Conservation (phyloP, 371 early-diverging fungal species). For the Mucor circinelloides region DNA sequence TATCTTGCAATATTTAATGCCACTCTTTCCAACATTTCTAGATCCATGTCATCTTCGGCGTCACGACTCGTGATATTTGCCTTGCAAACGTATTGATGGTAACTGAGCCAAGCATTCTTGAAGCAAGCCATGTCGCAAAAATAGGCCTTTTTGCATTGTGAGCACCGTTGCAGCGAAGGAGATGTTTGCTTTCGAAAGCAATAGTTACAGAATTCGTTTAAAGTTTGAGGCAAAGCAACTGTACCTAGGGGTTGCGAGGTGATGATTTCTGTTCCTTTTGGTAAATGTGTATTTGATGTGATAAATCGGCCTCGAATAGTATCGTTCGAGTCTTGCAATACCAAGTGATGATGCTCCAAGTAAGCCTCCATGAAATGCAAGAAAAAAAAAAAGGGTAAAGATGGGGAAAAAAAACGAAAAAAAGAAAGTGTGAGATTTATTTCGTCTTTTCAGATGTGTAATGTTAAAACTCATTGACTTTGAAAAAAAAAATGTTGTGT, state of each 20-base stretch:
- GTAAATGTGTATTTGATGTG: slow-evolving; percentile 13
- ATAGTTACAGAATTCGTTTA: slow-evolving; percentile 46
- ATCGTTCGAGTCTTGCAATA: slow-evolving; percentile 20
- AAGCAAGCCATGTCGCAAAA: slow-evolving; percentile 51
- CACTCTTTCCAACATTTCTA: slow-evolving; percentile 50
- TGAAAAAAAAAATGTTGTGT: neutral
- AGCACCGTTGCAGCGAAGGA: slow-evolving; percentile 43
- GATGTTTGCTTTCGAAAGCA: slow-evolving; percentile 39
- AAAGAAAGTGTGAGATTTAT: neutral
- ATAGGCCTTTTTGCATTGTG: slow-evolving; percentile 49
- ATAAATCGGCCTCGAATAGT: slow-evolving; percentile 31
- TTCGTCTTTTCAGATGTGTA: neutral
- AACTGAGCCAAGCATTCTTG: slow-evolving; percentile 50
- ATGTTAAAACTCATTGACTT: neutral
- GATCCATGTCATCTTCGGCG: slow-evolving; percentile 31
- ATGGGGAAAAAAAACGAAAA: neutral
- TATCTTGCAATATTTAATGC: slow-evolving; percentile 38
- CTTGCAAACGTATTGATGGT: slow-evolving; percentile 49
- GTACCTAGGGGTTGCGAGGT: slow-evolving; percentile 50
- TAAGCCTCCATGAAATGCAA: slow-evolving; percentile 22
- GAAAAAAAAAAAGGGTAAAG: no score
- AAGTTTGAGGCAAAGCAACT: slow-evolving; percentile 32
- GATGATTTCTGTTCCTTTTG: slow-evolving; percentile 35
- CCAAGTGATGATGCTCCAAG: slow-evolving; percentile 14
- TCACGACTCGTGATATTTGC: neutral